Evolutionary conservation across 306 rosid species (phyloP).

Genomic region (Spatholobus suberectus): DNA sequence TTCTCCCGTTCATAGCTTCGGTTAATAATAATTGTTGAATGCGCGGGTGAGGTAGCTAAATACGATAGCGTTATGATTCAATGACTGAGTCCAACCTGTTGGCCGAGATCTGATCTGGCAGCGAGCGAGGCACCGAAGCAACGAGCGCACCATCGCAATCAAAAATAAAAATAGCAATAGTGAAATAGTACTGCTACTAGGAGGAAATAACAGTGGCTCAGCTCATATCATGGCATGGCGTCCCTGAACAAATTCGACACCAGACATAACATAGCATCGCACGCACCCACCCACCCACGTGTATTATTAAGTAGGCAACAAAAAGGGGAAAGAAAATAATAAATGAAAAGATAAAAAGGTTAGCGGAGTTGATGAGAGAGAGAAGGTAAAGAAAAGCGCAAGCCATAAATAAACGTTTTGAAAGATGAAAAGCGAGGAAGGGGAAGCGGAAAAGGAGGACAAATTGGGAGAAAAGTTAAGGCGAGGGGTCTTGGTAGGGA

Average conservation of each 20-base stretch:
- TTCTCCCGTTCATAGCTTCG: too few relatives aligned
- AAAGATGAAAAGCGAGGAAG: slow-evolving; percentile 58
- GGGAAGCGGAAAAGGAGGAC: slow-evolving; percentile 78
- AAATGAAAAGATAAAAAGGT: not conserved
- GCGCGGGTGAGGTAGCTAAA: not conserved
- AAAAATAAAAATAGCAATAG: not conserved
- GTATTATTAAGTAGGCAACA: not conserved
- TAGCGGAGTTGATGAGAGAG: not conserved
- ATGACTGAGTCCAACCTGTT: too few relatives aligned
- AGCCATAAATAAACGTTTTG: slow-evolving; percentile 28
- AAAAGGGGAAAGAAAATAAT: not conserved
- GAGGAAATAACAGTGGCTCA: too few relatives aligned
- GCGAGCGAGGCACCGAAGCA: not conserved
- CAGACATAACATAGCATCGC: not conserved
- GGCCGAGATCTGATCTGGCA: not conserved
- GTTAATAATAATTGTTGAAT: not conserved
- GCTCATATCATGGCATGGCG: not conserved
- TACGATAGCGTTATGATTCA: not conserved
- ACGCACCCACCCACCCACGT: not conserved
- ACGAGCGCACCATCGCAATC: not conserved
- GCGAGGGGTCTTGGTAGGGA: slow-evolving; percentile 65
- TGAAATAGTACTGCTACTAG: not conserved
- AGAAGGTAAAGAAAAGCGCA: not conserved
- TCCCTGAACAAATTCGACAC: not conserved
- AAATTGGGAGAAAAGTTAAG: slow-evolving; percentile 77